Evolutionary conservation across 1,284 basidiomycete species (phyloP).

Genomic region (Coniferiporia weirii): DNA sequence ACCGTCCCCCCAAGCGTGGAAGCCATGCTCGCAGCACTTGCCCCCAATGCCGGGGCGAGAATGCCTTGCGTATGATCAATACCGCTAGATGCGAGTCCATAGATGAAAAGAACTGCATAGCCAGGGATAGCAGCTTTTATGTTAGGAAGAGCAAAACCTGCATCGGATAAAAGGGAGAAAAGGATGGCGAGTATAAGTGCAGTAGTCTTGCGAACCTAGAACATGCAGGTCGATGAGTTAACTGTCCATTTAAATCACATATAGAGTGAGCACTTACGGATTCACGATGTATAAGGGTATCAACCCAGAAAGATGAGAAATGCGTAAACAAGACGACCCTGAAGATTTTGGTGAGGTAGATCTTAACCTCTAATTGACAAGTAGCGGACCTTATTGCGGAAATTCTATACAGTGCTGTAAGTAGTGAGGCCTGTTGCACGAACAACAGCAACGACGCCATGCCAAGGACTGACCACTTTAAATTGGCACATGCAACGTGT

Average conservation of each 20-base stretch:
- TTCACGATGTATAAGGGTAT: constrained; percentile 42
- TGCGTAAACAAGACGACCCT: constrained; percentile 65
- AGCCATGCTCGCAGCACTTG: constrained; percentile 45
- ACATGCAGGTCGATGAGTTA: background rate
- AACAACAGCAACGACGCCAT: constrained; percentile 63
- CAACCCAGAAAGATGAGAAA: constrained; percentile 60
- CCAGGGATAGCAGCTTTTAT: constrained; percentile 48
- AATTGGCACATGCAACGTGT: background rate
- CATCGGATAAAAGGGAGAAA: constrained; percentile 50
- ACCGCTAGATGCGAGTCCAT: constrained; percentile 53
- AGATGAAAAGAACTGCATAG: constrained; percentile 56
- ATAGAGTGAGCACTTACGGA: constrained; percentile 34
- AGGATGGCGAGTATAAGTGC: constrained; percentile 40
- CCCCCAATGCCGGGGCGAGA: constrained; percentile 51
- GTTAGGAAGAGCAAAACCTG: constrained; percentile 41
- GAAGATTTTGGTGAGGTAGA: background rate
- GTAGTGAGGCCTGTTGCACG: constrained; percentile 55
- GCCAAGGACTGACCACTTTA: constrained; percentile 63
- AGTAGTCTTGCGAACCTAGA: constrained; percentile 18
- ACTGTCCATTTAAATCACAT: background rate
- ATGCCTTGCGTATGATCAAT: constrained; percentile 57
- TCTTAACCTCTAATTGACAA: background rate
- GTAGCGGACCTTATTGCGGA: constrained; percentile 53
- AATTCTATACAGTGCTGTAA: constrained; percentile 60
- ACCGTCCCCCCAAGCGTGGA: constrained; percentile 57